Conservation (phyloP, 257 asterid genomes). For the Nicotiana tomentosiformis region DNA sequence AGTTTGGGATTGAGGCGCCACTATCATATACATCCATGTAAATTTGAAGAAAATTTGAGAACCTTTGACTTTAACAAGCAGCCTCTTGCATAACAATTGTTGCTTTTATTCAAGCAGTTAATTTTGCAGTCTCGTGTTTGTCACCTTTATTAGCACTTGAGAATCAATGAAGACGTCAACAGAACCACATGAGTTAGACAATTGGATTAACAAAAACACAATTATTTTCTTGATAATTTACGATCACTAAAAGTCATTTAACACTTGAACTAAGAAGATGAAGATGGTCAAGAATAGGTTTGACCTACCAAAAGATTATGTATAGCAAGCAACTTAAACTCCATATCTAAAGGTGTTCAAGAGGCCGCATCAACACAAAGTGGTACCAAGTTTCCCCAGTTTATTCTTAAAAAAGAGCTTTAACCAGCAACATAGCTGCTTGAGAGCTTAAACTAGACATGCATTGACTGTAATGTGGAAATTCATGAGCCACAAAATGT, state of each 20-base stretch:
- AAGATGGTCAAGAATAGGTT: background rate
- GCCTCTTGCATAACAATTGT: background rate
- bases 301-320: background rate
- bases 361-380: background rate
- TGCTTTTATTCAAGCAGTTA: background rate
- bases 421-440: background rate
- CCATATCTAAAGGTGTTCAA: background rate
- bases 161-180: background rate
- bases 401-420: background rate
- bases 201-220: background rate
- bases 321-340: background rate
- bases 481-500: background rate
- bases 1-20: background rate
- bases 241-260: background rate
- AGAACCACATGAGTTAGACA: background rate
- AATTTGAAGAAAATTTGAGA: background rate
- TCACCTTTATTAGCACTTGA: background rate
- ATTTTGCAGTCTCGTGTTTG: background rate
- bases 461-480: background rate
- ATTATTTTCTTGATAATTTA: background rate
- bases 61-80: background rate
- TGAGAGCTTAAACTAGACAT: background rate
- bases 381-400: background rate
- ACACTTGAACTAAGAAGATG: background rate
- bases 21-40: background rate